Base-by-base conservation (phyloP, 768 basidiomycete species). In the Calocybe gangraenosa region DNA sequence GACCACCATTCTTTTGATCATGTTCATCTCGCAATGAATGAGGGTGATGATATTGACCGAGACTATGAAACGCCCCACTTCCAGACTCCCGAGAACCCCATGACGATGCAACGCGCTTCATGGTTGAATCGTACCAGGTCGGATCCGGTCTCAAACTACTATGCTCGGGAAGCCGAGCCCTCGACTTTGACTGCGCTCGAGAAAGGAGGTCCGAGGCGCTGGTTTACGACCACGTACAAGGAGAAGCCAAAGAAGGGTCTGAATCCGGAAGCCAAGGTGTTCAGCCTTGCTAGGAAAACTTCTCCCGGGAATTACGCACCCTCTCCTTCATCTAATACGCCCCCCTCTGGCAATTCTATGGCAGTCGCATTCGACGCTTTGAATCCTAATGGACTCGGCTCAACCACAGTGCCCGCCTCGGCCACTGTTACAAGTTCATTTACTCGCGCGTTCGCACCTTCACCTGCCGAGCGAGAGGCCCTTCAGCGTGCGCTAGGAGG, bases 181-280 rank as follows among this genome's bases (percentile, higher is more conserved):
- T 38, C 44, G 37, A 50, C 44, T 23, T 42, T 44, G 33, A 37
- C 22, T 38, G 37, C 33, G 21, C 37, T 43, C n/a, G 65, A 62
- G 52, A 53, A 64, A 52, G 60, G 60, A 14, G 61, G 68, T 38
- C 64, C 69, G 30, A 65, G 71, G 28, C 68, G 75, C 32, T 78
- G 75, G 76, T 74, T 74, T 58, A 70, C 69, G 37, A 52, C 65
- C 19, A 59, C 66, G 37, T 62, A 60, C 40, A 71, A 69, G 40
- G 73, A 71, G 45, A 79, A 72, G 58, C 65, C 74, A 46, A 79
- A 71, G 68, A 85, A 78, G 58, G 79, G 82, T 6, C 74, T 92
- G 48, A 92, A 92, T 63, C 90, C 90, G 1, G 86, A 85, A 62
- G 90, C 90, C 42, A 89, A 91, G 58, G 88, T 81, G 44, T 92